phyloP scores from a whole-genome alignment of 371 early-diverging fungal species.

The Rhizopus delemar region DNA sequence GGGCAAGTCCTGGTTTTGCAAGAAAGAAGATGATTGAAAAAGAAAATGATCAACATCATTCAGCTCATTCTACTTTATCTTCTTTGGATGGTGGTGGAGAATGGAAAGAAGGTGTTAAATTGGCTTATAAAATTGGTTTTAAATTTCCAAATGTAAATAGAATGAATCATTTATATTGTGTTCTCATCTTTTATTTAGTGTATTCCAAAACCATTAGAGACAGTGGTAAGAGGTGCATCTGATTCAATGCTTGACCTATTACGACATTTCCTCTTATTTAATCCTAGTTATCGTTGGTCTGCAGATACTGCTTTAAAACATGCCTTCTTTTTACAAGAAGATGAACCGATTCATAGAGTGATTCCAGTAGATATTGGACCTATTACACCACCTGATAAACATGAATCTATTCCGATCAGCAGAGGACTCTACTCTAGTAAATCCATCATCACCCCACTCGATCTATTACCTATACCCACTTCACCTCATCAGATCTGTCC shows the following conservation, averaged over 20 bases:
- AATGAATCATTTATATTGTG: conserved; percentile 16
- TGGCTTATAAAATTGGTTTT: conserved; percentile 68
- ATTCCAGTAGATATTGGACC: conserved; percentile 14
- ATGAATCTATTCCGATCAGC: not conserved
- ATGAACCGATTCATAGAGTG: conserved; percentile 16
- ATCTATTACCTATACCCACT: conserved; percentile 21
- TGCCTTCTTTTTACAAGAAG: conserved; percentile 61
- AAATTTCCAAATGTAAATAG: conserved; percentile 61
- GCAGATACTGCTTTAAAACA: conserved; percentile 71
- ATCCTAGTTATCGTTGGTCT: conserved; percentile 80
- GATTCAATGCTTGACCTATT: conserved; percentile 72
- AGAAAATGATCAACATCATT: not conserved
- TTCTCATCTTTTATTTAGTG: conserved; percentile 38
- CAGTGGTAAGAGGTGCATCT: conserved; percentile 67
- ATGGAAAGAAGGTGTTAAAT: conserved; percentile 71
- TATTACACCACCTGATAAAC: conserved; percentile 22
- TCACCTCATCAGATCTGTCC: conserved; percentile 27
- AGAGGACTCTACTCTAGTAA: not conserved
- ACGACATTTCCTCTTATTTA: conserved; percentile 83
- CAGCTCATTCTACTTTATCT: conserved; percentile 16
- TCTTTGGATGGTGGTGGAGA: conserved; percentile 55
- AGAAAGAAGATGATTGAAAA: conserved; percentile 20
- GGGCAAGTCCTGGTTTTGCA: conserved; percentile 47
- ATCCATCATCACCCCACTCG: conserved; percentile 18
- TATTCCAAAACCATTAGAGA: conserved; percentile 55